phyloP scores from a whole-genome alignment of 1,284 basidiomycete genomes.

The Irpex sp. region DNA sequence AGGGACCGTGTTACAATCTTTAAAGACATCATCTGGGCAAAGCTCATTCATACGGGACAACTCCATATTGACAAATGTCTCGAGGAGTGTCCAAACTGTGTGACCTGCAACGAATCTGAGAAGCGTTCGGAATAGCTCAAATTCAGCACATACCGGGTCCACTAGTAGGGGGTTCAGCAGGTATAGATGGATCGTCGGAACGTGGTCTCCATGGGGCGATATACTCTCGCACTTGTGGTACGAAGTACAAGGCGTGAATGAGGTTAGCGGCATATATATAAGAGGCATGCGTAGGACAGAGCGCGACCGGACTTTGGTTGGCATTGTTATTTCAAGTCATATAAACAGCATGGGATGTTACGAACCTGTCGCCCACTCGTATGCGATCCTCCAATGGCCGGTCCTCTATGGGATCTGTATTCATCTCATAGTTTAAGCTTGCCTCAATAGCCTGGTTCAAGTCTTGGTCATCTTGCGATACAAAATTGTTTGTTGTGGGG shows the following conservation, averaged over 20 bases:
- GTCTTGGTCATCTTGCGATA: conserved; percentile 50
- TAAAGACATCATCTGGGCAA: conserved; percentile 34
- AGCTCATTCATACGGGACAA: conserved; percentile 39
- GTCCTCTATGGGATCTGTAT: conserved; percentile 31
- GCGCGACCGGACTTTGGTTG: conserved; percentile 53
- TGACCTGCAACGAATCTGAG: conserved; percentile 21
- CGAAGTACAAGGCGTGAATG: conserved; percentile 58
- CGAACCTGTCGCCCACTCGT: conserved; percentile 58
- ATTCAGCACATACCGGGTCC: conserved; percentile 9
- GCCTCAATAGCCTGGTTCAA: conserved; percentile 66
- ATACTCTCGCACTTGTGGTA: conserved; percentile 60
- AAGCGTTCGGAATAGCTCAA: background rate
- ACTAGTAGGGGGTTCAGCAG: background rate
- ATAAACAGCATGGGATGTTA: conserved; percentile 8
- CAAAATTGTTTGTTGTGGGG: background rate
- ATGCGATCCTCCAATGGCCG: conserved; percentile 46
- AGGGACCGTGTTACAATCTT: conserved; percentile 30
- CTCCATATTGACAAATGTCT: conserved; percentile 65
- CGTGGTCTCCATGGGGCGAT: conserved; percentile 44
- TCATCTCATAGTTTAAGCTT: conserved; percentile 41
- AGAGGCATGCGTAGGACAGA: conserved; percentile 51
- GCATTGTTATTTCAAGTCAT: background rate
- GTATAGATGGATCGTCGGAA: conserved; percentile 13
- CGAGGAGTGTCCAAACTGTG: conserved; percentile 50
- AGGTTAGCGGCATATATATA: conserved; percentile 58